Base-by-base conservation (phyloP, 73 alveolate species). In the Paramecium octaurelia region DNA sequence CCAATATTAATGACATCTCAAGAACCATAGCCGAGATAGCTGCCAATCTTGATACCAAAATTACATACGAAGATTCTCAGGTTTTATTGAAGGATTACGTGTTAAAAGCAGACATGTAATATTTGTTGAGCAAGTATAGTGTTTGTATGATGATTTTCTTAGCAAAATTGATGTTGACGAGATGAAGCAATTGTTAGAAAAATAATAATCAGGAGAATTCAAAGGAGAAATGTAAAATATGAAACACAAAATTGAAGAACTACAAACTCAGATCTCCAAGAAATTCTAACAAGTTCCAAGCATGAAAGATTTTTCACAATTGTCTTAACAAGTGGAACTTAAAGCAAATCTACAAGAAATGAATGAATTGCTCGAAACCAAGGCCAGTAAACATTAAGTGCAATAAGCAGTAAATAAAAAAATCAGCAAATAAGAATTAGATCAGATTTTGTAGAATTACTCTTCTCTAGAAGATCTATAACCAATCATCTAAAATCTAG, bases 1-100 rank as follows among this genome's bases (percentile, higher is more conserved):
- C 99, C 1, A 97, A 97, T 94, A 92, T 98, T 27, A 92, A 98
- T n/a, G 99, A 98, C 58, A 96, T 98, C 7, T 93, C 98, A 88
- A 93, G 97, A 31, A 93, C 99, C 6, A 92, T 98, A 48, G 96
- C 98, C 42, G 99, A 97, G 86, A 94, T 98, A 23, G 98, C 99
- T 1, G 95, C 96, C 77, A 88, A 95, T 59, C 88, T 98, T 64
- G 99, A 98, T 44, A 90, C 95, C 42, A 96, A 97, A 93, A 96
- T 97, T 10, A 93, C 97, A 18, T 92, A 93, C 91, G 99, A 98
- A 57, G 99, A 97, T 73, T 86, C 97, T 24, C 69, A 97, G 29
- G 77, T 91, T n/a, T 42, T 97, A 54, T 80, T 98, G 60, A 99
- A 97, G 29, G 99, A 98, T 60, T 97, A 96, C 64, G 97, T 96